These are phyloP conservation scores for Calonectria pseudoturangicola DNA, from an alignment of 2,329 filamentous ascomycete genomes.

Conservation along the genomic window DNA sequence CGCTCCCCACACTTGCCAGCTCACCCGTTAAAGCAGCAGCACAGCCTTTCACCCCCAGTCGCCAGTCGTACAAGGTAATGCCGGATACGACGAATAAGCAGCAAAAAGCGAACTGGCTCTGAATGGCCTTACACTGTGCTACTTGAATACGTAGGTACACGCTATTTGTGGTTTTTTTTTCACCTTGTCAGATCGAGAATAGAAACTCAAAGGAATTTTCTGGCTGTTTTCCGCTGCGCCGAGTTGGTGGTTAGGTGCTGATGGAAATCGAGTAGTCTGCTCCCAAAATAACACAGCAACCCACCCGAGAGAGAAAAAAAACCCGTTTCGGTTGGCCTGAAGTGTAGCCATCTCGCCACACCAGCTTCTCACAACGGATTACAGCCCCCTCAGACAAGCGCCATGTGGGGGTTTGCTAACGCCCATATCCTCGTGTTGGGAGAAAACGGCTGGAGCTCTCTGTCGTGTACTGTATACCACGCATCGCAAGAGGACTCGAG, in stretches of 20 bases:
- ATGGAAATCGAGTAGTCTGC: neutral
- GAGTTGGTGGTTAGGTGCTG: slow-evolving; percentile 19
- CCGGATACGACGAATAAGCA: slow-evolving; percentile 1
- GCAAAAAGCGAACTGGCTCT: neutral
- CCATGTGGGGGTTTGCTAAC: slow-evolving; percentile 33
- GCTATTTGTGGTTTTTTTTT: neutral
- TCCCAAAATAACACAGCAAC: slow-evolving; percentile 21
- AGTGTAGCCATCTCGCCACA: neutral
- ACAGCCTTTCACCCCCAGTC: slow-evolving; percentile 18
- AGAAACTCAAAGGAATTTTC: neutral
- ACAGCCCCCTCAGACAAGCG: slow-evolving; percentile 12
- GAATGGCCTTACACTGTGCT: slow-evolving; percentile 9
- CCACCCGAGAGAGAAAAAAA: slow-evolving; percentile 5
- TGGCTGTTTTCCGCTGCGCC: neutral
- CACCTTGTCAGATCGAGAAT: neutral
- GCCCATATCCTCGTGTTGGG: slow-evolving; percentile 34
- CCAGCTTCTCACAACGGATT: slow-evolving; percentile 9
- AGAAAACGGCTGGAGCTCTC: neutral
- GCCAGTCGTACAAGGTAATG: neutral
- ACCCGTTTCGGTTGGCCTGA: slow-evolving; percentile 4
- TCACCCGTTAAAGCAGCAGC: slow-evolving; percentile 12
- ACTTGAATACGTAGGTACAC: slow-evolving; percentile 1
- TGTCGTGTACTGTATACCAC: slow-evolving; percentile 8
- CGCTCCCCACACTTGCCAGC: slow-evolving; percentile 16
- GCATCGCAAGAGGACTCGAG: slow-evolving; percentile 3